phyloP scores from a whole-genome alignment of 768 basidiomycete species.

The Tricholoma hemisulphureum region DNA sequence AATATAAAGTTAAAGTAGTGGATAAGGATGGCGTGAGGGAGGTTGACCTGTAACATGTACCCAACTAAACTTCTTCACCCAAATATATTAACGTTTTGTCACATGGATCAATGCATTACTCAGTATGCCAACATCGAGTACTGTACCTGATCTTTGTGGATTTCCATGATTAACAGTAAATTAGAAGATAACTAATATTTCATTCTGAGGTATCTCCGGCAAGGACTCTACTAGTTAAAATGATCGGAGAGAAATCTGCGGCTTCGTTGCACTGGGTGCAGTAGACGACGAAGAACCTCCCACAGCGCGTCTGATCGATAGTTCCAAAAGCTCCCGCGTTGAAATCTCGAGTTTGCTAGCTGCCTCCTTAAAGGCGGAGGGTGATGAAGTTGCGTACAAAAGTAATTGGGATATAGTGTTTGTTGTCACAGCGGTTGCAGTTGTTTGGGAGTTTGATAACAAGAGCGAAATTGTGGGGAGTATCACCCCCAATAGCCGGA shows the following conservation, averaged over 20 bases:
- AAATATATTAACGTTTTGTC: no score
- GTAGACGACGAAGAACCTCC: conserved; percentile 39
- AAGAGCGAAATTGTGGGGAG: conserved; percentile 75
- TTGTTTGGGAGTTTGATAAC: conserved; percentile 49
- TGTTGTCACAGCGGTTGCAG: conserved; percentile 46
- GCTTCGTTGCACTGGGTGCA: conserved; percentile 47
- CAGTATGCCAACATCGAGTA: no score
- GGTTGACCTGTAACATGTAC: conserved; percentile 55
- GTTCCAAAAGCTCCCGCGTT: conserved; percentile 65
- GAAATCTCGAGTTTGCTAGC: conserved; percentile 61
- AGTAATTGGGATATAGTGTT: conserved; percentile 69
- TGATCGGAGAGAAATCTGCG: conserved; percentile 75
- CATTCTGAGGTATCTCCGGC: neutral
- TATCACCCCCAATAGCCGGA: conserved; percentile 65
- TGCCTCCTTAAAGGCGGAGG: conserved; percentile 82
- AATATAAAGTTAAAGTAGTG: conserved; percentile 87
- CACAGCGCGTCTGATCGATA: conserved; percentile 74
- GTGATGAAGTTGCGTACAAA: conserved; percentile 65
- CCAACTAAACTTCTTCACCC: neutral
- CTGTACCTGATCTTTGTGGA: no score
- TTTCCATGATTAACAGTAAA: no score
- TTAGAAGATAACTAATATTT: no score
- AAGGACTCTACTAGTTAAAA: conserved; percentile 39
- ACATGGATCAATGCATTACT: no score
- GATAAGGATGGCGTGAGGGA: conserved; percentile 89